phyloP scores from a whole-genome alignment of 352 stramenopile species.

The Phytopythium vexans region DNA sequence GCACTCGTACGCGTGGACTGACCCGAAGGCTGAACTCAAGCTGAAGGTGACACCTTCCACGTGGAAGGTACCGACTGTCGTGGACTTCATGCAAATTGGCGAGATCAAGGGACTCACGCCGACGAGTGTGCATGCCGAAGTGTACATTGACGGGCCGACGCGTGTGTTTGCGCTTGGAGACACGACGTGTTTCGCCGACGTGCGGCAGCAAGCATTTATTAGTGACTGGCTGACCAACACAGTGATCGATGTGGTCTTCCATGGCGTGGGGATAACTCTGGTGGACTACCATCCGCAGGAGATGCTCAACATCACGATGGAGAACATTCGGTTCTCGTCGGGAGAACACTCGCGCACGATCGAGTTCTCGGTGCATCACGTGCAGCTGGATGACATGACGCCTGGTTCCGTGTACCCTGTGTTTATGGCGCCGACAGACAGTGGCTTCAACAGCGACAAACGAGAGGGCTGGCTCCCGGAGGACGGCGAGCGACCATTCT shows the following conservation, averaged over 20 bases:
- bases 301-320: conserved; percentile 85
- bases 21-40: conserved; percentile 54
- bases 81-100: conserved; percentile 78
- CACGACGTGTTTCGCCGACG: conserved; percentile 50
- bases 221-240: conserved; percentile 75
- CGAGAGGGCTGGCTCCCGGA: conserved; percentile 80
- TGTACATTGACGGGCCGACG: conserved; percentile 84
- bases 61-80: conserved; percentile 66
- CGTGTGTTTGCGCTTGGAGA: conserved; percentile 81
- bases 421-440: conserved; percentile 74
- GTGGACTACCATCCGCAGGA: conserved; percentile 76
- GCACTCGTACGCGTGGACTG: conserved; percentile 81
- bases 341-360: conserved; percentile 38
- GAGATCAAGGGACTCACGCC: conserved; percentile 49
- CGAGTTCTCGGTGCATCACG: conserved; percentile 70
- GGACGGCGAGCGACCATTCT: conserved; percentile 71
- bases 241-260: conserved; percentile 71
- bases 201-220: conserved; percentile 50
- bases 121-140: conserved; percentile 63
- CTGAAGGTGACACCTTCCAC: conserved; percentile 58
- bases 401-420: conserved; percentile 67
- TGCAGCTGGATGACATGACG: conserved; percentile 88
- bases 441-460: conserved; percentile 86
- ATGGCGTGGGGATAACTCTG: conserved; percentile 75
- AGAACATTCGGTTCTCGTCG: conserved; percentile 71